Evolutionary conservation across 1,284 basidiomycete species (phyloP), one percentile per base, ranked within the genome.

Genomic region (Thecaphora thlaspeos): DNA sequence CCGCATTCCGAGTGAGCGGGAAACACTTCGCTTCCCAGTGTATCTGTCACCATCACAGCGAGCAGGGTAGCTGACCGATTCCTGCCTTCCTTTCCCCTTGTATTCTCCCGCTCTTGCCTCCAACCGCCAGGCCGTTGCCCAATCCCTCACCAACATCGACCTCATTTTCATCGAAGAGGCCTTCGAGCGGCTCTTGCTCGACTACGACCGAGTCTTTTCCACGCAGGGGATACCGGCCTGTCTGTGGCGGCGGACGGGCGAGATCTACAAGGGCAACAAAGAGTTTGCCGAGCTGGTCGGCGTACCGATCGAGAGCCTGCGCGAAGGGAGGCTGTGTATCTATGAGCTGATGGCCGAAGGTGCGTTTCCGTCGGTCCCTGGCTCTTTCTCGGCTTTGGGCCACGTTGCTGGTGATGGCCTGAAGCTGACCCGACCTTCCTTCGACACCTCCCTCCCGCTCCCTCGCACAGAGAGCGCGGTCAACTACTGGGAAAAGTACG

Each of bases 201-300:
- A 97, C 75, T 97, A 97, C 75, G 93, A 97, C 75, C 87, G 93
- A 34, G 90, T 94, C 0, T 93, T 97, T 78, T 60, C 55, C 37
- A 77, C 75, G 17, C 71, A 73, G 86, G 92, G 91, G 40, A 91
- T 97, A 10, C 95, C 95, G 0, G 91, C 91, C 0, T 98, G 94
- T 70, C 83, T 98, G 7, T 98, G 94, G 95, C 83, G 93, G 26
- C 82, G 94, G 43, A 97, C 94, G 1, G 95, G 95, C 23, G 93
- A 98, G 80, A 97, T 98, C 56, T 96, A 97, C 50, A 83, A 97
- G 93, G 80, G 94, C 87, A 98, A 98, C 77, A 86, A 90, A 56
- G 92, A 96, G 80, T 94, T 94, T 79, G 87, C 89, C 3, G 89
- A 91, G 70, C 81, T 94, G 2, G 87, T 92, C 7, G 89, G 90